phyloP scores from a whole-genome alignment of 495 filamentous ascomycete genomes.

The Schizothecium vesticola region DNA sequence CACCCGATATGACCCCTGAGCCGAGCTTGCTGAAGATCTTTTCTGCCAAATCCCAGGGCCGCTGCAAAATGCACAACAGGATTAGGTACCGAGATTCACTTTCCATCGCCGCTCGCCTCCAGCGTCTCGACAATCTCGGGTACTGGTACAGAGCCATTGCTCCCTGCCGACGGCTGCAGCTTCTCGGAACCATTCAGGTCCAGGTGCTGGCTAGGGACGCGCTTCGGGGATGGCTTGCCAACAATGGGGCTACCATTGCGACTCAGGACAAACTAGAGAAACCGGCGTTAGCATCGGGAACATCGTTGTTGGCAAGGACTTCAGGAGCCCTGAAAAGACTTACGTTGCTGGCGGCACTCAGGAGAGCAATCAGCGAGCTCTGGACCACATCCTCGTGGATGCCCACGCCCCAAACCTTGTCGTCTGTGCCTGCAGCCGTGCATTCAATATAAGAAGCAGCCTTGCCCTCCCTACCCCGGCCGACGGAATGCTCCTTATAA shows the following conservation, averaged over 20 bases:
- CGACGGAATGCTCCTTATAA: conserved; percentile 96
- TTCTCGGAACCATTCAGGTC: conserved; percentile 26
- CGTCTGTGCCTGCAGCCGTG: conserved; percentile 58
- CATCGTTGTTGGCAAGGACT: neutral
- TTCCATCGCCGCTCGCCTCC: conserved; percentile 43
- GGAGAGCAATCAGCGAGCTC: conserved; percentile 80
- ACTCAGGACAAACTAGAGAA: conserved; percentile 52
- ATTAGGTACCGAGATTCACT: conserved; percentile 32
- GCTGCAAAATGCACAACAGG: neutral
- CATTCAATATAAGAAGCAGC: conserved; percentile 94
- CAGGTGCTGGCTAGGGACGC: conserved; percentile 31
- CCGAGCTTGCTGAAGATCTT: neutral
- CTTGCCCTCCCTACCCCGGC: conserved; percentile 71
- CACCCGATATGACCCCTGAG: neutral
- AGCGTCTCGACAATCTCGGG: conserved; percentile 36
- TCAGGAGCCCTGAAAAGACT: conserved; percentile 31
- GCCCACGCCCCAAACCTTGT: conserved; percentile 90
- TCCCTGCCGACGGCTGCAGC: conserved; percentile 12
- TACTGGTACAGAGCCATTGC: conserved; percentile 26
- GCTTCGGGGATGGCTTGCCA: conserved; percentile 36
- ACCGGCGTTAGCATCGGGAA: conserved; percentile 1
- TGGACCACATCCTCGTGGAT: conserved; percentile 94
- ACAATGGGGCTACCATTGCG: conserved; percentile 51
- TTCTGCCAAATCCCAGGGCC: neutral
- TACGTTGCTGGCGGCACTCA: conserved; percentile 86